Base-by-base conservation (phyloP, 108 stramenopile species). In the Skeletonema menzelii region DNA sequence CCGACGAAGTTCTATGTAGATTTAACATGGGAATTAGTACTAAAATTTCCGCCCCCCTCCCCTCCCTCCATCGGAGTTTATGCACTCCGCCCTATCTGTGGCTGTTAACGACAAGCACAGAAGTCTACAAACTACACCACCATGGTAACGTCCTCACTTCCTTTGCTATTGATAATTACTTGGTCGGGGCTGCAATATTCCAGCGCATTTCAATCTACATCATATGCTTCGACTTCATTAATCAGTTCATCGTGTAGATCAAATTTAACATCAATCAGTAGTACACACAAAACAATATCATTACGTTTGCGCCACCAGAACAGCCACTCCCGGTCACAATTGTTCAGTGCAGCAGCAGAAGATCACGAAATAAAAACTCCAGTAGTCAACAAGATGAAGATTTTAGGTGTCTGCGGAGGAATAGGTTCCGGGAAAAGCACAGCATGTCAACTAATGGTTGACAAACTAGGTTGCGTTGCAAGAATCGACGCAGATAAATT, bases 391-490 rank as follows among this genome's bases (percentile, higher is more conserved):
- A 47, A 47, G 46, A 75, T 82, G 65, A 64, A 62, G 65, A 85
- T 91, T 40, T 42, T 94, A 27, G 93, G 93, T 2, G 76, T 94
- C 30, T 88, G 88, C 67, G 93, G 93, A 11, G 88, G 90, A 28
- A 91, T 91, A 64, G 93, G 89, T 3, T 87, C 90, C 1, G 93
- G 93, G 8, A 94, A 94, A 57, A 88, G 87, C 56, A 81, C 76
- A 10, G 90, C 88, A 11, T 94, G 87, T 66, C 67, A 86, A 67
- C 37, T 91, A 20, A 76, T 94, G 67, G 87, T 89, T 0, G 80
- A 80, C 8, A 70, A 84, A 30, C 67, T 90, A 30, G 72, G 79
- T 27, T 85, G 86, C 60, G 56, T 81, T 37, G 85, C 70, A 46
- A 85, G 82, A 63, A 79, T 88, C 20, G 87, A 94, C 67, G 87